Evolutionary conservation across 1,139 yeast species (phyloP), one percentile per base, ranked within the genome.

Genomic region (Arxiozyma bovina): DNA sequence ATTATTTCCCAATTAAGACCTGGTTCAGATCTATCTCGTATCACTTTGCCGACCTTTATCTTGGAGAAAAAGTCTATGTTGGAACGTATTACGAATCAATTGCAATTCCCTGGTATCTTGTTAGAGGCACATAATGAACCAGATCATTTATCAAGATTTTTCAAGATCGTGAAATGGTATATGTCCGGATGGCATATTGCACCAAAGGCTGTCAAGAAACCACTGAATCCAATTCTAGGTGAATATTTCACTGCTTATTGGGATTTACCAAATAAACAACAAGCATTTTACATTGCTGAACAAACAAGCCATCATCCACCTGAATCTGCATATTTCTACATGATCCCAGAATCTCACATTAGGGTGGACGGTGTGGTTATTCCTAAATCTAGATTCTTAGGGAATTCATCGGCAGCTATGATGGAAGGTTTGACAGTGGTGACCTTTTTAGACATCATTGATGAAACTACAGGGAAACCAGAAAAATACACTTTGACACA

Each of bases 281-380:
- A 79, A 50, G 96, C 97, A 0, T 91, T 78, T 66, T 94, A 91
- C 68, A 72, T 93, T 17, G 78, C 98, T 0, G 99, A 93, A 70
- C 99, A 93, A 70, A 89, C 96, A 0, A 87, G 96, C 23, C 99
- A 93, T 66, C 99, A 93, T 68, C 99, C 99, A n/a, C 99, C 99
- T 9, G 87, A 93, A 67, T 88, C 97, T 0, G 86, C 96, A 0
- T 93, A 93, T 71, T 93, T 91, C 65, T 93, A 88, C 70, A 74
- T 85, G 70, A 79, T 88, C 48, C 99, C 99, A 0, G 87, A 84
- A 56, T 80, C 79, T 59, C 81, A 82, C 61, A 87, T 93, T 55
- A 81, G 93, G 61, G 90, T 86, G 18, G 99, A 93, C 67, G 99
- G 99, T 45, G 79, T 87, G 3, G 81, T 91, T 42, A 77, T 89